These are phyloP conservation scores for Rosa persica DNA, from an alignment of 306 rosid species.

Conservation along the genomic window DNA sequence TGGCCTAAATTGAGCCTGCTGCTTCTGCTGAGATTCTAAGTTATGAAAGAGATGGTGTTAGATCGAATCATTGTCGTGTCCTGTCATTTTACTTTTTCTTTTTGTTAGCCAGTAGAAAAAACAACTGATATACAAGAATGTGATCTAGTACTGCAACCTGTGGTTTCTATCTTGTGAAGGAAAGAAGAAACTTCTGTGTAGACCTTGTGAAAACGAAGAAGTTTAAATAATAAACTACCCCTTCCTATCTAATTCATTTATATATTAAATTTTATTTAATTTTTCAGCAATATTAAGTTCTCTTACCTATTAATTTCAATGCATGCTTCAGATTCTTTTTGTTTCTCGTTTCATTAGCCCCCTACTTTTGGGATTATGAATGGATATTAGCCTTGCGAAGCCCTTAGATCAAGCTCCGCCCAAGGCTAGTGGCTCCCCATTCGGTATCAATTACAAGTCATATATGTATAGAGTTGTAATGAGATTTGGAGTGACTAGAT, in stretches of 20 bases:
- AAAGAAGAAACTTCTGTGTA: background rate
- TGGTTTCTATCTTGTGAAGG: constrained; percentile 41
- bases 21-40: background rate
- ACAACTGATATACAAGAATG: constrained; percentile 33
- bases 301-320: background rate
- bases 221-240: constrained; percentile 16
- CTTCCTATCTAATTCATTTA: background rate
- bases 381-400: too few relatives aligned
- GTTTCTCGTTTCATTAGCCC: background rate
- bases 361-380: background rate
- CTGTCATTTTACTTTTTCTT: constrained; percentile 5
- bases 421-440: background rate
- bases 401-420: too few relatives aligned
- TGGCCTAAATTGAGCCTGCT: constrained; percentile 54
- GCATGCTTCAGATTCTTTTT: background rate
- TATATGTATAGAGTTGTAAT: background rate
- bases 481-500: background rate
- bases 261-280: background rate
- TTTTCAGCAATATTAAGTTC: background rate
- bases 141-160: constrained; percentile 31
- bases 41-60: constrained; percentile 21
- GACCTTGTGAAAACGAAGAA: background rate
- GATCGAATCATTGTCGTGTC: background rate
- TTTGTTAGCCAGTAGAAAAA: constrained; percentile 38
- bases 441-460: background rate